Base-by-base conservation (phyloP, 2,329 filamentous ascomycete genomes). In the Rhexocercosporidium sp. region DNA sequence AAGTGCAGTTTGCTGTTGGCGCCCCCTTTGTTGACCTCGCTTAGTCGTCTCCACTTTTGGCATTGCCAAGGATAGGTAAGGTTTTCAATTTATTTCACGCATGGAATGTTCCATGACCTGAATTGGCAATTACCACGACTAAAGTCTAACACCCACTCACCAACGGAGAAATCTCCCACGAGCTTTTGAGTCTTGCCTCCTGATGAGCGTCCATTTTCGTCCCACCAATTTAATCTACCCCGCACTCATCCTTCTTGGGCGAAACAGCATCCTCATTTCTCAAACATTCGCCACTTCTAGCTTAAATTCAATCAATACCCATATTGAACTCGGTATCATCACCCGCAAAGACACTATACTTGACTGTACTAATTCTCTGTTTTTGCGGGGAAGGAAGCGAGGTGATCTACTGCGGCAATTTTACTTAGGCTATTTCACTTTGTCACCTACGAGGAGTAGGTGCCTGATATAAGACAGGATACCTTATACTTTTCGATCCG, bases 371-470 rank as follows among this genome's bases (percentile, higher is more conserved):
- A 37, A 56, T 16, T 39, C 31, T 37, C 7, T 9, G 11, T 37
- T 1, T 37, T 56, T 12, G 29, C 29, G 53, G 31, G 53, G 29
- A 29, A 3, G 4, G 18, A 56, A 37, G 53, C 53, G 53, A 56
- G 31, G n/a, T 9, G 53, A 37, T 56, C 53, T 56, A 11, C 18
- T 8, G 53, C 53, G 29, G 53, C 53, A 39, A 12, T 27, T 20
- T 27, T 54, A 56, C 53, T 56, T 31, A 56, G 53, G 53, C 53
- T 56, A 56, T 37, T 37, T 37, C 31, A 31, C 14, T 27, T 14
- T 31, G 49, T 53, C 25, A 31, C 22, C 18, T 6, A 56, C 9
- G n/a, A 37, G 29, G 22, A 37, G 18, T n/a, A 54, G 34, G 49
- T 53, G 49, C 49, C 49, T 53, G n/a, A 53, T 37, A 56, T 22